These are phyloP conservation scores for Sclerotinia trifoliorum DNA, from an alignment of 2,329 filamentous ascomycete species.

Conservation along the genomic window DNA sequence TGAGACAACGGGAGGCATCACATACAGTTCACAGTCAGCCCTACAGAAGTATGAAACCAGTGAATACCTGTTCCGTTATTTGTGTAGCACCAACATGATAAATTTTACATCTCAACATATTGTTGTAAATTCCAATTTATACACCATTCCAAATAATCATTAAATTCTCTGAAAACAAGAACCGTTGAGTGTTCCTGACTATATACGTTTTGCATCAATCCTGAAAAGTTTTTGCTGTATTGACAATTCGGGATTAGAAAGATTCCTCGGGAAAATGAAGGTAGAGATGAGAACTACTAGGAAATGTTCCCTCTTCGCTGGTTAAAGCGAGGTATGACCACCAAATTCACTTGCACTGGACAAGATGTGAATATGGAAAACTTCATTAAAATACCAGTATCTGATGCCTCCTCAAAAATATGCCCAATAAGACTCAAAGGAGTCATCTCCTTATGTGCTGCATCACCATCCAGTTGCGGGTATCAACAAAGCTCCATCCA, in stretches of 20 bases:
- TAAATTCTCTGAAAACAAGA: too few species aligned
- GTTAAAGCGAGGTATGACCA: not conserved
- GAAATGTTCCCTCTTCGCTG: not conserved
- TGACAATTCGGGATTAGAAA: not conserved
- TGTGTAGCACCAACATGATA: too few species aligned
- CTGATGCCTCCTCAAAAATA: constrained; percentile 4
- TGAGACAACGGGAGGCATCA: too few species aligned
- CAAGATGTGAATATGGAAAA: constrained; percentile 3
- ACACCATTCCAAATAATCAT: too few species aligned
- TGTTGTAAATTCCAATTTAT: too few species aligned
- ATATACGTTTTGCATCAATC: not conserved
- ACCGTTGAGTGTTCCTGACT: not conserved
- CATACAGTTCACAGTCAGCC: too few species aligned
- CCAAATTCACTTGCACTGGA: not conserved
- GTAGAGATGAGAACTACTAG: not conserved
- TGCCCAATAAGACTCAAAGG: not conserved
- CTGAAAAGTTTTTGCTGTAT: not conserved
- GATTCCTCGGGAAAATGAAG: not conserved
- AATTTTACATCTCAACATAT: too few species aligned
- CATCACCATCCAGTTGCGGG: constrained; percentile 2
- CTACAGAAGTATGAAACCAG: too few species aligned
- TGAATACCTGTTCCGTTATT: too few species aligned
- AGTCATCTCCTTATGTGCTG: not conserved
- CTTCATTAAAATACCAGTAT: constrained; percentile 6
- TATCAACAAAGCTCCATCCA: constrained; percentile 14